phyloP scores from a whole-genome alignment of 2,329 filamentous ascomycete species.

The Grosmannia penicillata region DNA sequence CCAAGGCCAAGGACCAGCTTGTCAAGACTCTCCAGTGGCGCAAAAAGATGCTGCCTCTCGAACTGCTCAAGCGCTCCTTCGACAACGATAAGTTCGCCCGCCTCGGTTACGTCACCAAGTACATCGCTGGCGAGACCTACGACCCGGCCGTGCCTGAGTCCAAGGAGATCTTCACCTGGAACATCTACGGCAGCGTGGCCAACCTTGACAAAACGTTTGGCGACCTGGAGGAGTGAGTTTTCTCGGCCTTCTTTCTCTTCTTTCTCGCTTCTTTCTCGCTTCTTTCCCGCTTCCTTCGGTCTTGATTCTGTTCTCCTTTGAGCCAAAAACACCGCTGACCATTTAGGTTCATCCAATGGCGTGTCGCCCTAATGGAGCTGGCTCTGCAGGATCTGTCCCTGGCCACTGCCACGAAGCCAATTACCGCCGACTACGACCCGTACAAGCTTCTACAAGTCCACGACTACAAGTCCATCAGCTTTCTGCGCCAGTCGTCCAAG shows the following conservation, averaged over 20 bases:
- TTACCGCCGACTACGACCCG: slow-evolving; percentile 63
- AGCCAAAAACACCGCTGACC: no score
- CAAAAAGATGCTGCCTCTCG: slow-evolving; percentile 56
- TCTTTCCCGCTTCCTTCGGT: background rate
- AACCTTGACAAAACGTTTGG: slow-evolving; percentile 70
- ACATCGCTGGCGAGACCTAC: slow-evolving; percentile 36
- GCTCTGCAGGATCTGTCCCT: slow-evolving; percentile 64
- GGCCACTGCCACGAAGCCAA: slow-evolving; percentile 49
- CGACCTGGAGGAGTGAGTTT: slow-evolving; percentile 59
- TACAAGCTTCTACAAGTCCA: slow-evolving; percentile 90
- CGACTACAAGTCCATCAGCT: slow-evolving; percentile 80
- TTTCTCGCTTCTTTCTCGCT: background rate
- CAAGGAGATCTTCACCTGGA: slow-evolving; percentile 70
- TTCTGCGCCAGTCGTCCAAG: slow-evolving; percentile 64
- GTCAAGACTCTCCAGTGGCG: slow-evolving; percentile 70
- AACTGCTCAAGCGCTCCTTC: slow-evolving; percentile 50
- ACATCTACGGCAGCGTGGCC: slow-evolving; percentile 82
- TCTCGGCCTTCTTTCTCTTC: background rate
- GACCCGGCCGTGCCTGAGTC: slow-evolving; percentile 18
- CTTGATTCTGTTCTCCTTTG: no score
- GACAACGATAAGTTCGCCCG: slow-evolving; percentile 57
- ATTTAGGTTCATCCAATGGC: slow-evolving; percentile 72
- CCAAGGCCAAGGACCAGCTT: slow-evolving; percentile 65
- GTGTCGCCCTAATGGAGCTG: slow-evolving; percentile 79
- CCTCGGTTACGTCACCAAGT: slow-evolving; percentile 68